These are phyloP conservation scores for Zoysia matrella DNA, from an alignment of 202 grass and related monocot genomes.

Conservation along the genomic window DNA sequence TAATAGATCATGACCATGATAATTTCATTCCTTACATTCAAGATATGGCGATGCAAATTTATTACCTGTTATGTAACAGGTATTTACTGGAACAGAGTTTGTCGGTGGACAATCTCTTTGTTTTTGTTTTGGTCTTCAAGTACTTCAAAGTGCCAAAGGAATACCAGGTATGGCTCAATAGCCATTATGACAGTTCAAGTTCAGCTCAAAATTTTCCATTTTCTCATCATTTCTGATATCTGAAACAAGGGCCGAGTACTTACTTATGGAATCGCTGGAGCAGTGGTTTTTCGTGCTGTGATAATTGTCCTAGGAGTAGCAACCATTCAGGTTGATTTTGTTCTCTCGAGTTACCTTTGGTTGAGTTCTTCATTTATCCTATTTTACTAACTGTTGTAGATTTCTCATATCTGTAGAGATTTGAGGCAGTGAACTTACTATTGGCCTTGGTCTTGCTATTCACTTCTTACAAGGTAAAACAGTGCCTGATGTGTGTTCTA, in stretches of 20 bases:
- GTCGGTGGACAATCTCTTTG: slow-evolving; percentile 99
- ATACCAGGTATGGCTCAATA: slow-evolving; percentile 68
- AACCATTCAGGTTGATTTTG: slow-evolving; percentile 72
- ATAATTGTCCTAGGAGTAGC: slow-evolving; percentile 86
- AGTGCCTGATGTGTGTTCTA: neutral
- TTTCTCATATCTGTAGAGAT: slow-evolving; percentile 69
- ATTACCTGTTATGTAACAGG: slow-evolving; percentile 34
- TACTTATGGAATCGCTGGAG: slow-evolving; percentile 98
- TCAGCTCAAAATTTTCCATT: slow-evolving; percentile 25
- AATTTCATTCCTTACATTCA: no score
- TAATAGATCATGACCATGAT: no score
- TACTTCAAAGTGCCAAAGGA: slow-evolving; percentile 90
- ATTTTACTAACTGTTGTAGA: slow-evolving; percentile 30
- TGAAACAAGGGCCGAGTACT: slow-evolving; percentile 78
- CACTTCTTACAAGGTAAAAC: slow-evolving; percentile 88
- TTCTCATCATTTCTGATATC: slow-evolving; percentile 37
- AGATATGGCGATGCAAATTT: no score
- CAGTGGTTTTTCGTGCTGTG: slow-evolving; percentile 76
- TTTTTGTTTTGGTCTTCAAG: slow-evolving; percentile 92
- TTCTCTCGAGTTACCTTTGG: slow-evolving; percentile 24
- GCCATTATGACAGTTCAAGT: slow-evolving; percentile 27
- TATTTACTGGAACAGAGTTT: slow-evolving; percentile 97
- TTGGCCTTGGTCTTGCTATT: slow-evolving; percentile 91
- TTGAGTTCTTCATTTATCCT: slow-evolving; percentile 22
- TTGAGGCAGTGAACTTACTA: slow-evolving; percentile 92